phyloP scores from a whole-genome alignment of 257 asterid genomes.

The Gynochthodes officinalis region DNA sequence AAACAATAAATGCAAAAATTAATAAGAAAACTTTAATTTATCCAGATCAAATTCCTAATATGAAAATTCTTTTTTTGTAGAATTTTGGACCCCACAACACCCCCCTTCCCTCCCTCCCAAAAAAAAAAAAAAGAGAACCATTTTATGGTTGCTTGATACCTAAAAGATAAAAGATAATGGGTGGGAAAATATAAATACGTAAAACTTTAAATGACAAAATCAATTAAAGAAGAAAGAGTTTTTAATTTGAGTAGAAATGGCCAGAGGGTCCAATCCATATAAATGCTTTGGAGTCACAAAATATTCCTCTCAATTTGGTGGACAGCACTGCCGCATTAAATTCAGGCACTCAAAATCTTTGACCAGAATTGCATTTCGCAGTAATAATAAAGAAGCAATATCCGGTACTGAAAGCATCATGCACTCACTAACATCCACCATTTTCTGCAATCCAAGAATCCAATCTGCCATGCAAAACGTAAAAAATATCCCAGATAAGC shows the following conservation, averaged over 20 bases:
- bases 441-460: neutral
- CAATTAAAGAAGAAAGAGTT: neutral
- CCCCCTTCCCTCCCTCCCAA: no score
- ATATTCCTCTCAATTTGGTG: conserved; percentile 14
- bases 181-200: no score
- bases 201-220: no score
- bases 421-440: conserved; percentile 3
- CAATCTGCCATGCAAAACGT: conserved; percentile 3
- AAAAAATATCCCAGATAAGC: neutral
- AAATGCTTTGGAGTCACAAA: conserved; percentile 14
- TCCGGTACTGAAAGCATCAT: conserved; percentile 1
- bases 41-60: no score
- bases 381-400: neutral
- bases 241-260: neutral
- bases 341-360: conserved; percentile 28
- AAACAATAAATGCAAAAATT: no score
- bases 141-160: no score
- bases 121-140: neutral
- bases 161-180: no score
- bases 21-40: no score
- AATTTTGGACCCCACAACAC: no score
- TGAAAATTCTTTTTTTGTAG: no score
- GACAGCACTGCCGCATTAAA: conserved; percentile 20
- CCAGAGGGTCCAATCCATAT: neutral
- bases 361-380: conserved; percentile 14